phyloP scores from a whole-genome alignment of 2,329 filamentous ascomycete species.

The Penicillium sp. region DNA sequence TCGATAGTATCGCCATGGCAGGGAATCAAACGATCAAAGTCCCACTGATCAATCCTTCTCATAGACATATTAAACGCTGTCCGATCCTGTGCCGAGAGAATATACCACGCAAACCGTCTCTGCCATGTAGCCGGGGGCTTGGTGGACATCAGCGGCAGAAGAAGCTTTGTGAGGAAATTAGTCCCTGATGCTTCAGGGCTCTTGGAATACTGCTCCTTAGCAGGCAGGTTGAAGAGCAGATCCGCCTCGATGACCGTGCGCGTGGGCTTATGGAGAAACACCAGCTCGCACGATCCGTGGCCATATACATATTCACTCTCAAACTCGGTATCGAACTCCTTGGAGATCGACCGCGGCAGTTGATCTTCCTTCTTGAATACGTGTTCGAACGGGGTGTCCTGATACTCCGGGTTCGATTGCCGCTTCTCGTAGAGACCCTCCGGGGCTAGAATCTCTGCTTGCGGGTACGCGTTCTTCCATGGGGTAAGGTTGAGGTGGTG shows the following conservation, averaged over 20 bases:
- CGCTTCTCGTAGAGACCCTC: slow-evolving; percentile 79
- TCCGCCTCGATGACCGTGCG: slow-evolving; percentile 78
- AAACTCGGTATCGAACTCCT: slow-evolving; percentile 80
- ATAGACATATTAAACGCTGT: slow-evolving; percentile 62
- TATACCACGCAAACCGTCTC: slow-evolving; percentile 76
- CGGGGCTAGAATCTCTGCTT: slow-evolving; percentile 70
- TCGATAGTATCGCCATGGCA: slow-evolving; percentile 91
- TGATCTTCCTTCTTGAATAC: slow-evolving; percentile 56
- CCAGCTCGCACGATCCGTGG: slow-evolving; percentile 76
- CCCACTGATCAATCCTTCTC: slow-evolving; percentile 63
- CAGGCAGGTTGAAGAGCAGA: slow-evolving; percentile 81
- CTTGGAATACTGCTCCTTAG: slow-evolving; percentile 69
- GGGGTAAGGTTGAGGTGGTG: slow-evolving; percentile 88
- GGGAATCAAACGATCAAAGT: slow-evolving; percentile 75
- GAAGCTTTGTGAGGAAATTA: slow-evolving; percentile 54
- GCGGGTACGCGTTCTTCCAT: slow-evolving; percentile 71
- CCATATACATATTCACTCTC: slow-evolving; percentile 73
- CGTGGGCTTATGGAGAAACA: slow-evolving; percentile 73
- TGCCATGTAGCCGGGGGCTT: slow-evolving; percentile 59
- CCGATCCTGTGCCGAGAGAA: slow-evolving; percentile 53
- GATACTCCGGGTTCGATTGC: slow-evolving; percentile 47
- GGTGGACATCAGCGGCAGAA: slow-evolving; percentile 49
- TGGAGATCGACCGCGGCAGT: slow-evolving; percentile 48
- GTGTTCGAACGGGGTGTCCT: slow-evolving; percentile 56
- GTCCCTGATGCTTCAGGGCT: slow-evolving; percentile 46